These are phyloP conservation scores for Turritis glabra DNA, from an alignment of 345 rosid species.

Conservation along the genomic window DNA sequence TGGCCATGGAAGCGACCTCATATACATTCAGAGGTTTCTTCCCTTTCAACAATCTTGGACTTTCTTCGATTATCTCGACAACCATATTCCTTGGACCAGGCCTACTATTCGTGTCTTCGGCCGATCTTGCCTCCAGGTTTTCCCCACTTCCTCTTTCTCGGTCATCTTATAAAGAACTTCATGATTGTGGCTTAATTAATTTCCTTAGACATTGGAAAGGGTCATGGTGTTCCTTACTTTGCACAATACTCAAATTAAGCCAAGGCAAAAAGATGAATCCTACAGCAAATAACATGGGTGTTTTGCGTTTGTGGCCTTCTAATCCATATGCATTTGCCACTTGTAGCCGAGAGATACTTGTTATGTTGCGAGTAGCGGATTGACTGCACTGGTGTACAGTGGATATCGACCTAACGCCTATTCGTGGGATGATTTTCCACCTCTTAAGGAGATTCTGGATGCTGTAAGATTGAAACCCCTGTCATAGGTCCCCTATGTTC, in stretches of 20 bases:
- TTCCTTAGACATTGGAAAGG: too few species aligned
- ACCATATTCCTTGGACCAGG: conserved; percentile 78
- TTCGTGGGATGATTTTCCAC: conserved; percentile 88
- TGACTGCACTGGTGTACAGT: conserved; percentile 63
- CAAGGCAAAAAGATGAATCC: too few species aligned
- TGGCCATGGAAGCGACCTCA: conserved; percentile 65
- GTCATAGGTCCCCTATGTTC: not conserved
- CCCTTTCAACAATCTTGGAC: conserved; percentile 58
- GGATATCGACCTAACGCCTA: conserved; percentile 70
- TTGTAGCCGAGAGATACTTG: conserved; percentile 83
- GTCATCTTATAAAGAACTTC: not conserved
- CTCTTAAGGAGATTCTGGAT: conserved; percentile 68
- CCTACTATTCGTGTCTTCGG: conserved; percentile 78
- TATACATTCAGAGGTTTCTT: conserved; percentile 58
- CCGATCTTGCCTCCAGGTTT: conserved; percentile 73
- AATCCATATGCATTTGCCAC: conserved; percentile 1
- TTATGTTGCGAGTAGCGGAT: conserved; percentile 68
- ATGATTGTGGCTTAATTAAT: too few species aligned
- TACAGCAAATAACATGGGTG: too few species aligned
- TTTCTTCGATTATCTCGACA: conserved; percentile 70
- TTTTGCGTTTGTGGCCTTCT: conserved; percentile 19
- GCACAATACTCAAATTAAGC: too few species aligned
- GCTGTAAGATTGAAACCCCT: conserved; percentile 43
- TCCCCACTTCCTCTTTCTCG: not conserved
- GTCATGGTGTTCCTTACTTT: too few species aligned